phyloP scores from a whole-genome alignment of 176 grass and related monocot species.

The Avena sativa region DNA sequence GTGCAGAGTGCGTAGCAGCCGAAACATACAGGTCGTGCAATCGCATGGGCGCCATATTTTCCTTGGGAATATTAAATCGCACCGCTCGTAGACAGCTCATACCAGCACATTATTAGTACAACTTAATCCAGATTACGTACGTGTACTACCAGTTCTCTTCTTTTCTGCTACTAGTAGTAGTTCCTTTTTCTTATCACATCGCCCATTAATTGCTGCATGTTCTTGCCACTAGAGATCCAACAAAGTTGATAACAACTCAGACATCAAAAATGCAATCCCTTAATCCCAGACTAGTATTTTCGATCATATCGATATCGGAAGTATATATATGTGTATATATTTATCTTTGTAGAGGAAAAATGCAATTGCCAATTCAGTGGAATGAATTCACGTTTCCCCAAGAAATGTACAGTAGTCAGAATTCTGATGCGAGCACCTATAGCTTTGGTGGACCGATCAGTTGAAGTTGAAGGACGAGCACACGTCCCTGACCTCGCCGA shows the following conservation, averaged over 20 bases:
- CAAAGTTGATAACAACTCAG: background rate
- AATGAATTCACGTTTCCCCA: background rate
- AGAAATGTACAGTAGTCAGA: background rate
- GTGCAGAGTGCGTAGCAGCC: background rate
- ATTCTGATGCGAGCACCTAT: background rate
- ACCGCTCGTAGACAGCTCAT: conserved; percentile 7
- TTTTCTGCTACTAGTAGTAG: background rate
- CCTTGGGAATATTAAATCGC: background rate
- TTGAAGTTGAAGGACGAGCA: conserved; percentile 64
- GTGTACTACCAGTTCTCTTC: background rate
- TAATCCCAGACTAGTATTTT: background rate
- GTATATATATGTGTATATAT: background rate
- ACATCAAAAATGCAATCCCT: background rate
- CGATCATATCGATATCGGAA: background rate
- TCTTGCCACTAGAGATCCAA: background rate
- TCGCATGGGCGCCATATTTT: conserved; percentile 8
- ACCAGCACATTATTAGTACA: background rate
- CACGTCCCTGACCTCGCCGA: conserved; percentile 69
- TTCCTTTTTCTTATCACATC: background rate
- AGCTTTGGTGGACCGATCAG: background rate
- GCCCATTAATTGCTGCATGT: conserved; percentile 26
- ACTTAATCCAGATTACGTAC: conserved; percentile 14
- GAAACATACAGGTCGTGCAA: background rate
- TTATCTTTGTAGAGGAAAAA: background rate
- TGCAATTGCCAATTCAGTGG: background rate